Evolutionary conservation across 2,329 filamentous ascomycete species (phyloP).

Genomic region (Aspergillus candidus): DNA sequence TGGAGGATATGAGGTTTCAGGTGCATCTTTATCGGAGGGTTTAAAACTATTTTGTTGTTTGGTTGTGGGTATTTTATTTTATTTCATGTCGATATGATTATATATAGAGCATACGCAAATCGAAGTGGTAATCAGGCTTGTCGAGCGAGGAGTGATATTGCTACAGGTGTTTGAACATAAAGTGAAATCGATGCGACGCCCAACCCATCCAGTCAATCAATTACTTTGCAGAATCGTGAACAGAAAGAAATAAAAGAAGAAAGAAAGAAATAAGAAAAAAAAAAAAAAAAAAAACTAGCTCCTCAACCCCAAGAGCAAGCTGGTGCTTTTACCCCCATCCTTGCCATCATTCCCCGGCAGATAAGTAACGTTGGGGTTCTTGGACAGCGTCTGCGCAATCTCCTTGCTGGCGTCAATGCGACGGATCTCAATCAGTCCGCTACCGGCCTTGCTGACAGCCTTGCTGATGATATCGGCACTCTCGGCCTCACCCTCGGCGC

Average conservation of each 20-base stretch:
- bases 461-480: slow-evolving; percentile 91
- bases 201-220: too few relatives aligned
- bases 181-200: too few relatives aligned
- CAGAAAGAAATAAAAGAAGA: slow-evolving; percentile 4
- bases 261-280: slow-evolving; percentile 17
- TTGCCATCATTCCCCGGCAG: slow-evolving; percentile 64
- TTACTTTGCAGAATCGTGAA: slow-evolving; percentile 1
- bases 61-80: too few relatives aligned
- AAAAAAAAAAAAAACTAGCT: slow-evolving; percentile 31
- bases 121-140: neutral
- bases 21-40: slow-evolving; percentile 67
- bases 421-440: slow-evolving; percentile 90
- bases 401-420: slow-evolving; percentile 96
- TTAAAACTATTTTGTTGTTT: too few relatives aligned
- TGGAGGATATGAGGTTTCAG: slow-evolving; percentile 96
- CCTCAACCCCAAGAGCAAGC: slow-evolving; percentile 62
- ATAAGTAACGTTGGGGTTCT: slow-evolving; percentile 94
- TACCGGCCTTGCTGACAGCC: slow-evolving; percentile 86
- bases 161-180: too few relatives aligned
- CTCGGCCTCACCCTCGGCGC: slow-evolving; percentile 96
- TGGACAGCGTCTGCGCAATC: slow-evolving; percentile 81
- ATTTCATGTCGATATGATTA: too few relatives aligned
- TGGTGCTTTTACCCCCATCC: slow-evolving; percentile 57
- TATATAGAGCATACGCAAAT: too few relatives aligned
- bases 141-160: too few relatives aligned